A percentile compares a stretch with the other conserved stretches of the same genome.
phyloP scores from a whole-genome alignment of 2,329 filamentous ascomycete genomes.

The Plenodomus biglobosus region DNA sequence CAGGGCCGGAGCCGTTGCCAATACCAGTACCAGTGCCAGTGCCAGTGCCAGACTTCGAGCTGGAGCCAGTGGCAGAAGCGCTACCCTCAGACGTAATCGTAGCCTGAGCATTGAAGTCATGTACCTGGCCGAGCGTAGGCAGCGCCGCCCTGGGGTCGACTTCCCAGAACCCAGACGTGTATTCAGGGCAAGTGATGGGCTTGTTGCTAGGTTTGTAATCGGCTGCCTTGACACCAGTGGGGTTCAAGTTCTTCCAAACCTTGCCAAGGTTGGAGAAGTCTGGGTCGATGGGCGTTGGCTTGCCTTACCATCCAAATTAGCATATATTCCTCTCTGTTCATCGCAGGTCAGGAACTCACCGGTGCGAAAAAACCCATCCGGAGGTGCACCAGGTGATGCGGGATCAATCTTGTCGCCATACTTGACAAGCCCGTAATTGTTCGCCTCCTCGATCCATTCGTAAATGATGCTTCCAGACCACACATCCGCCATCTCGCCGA shows the following conservation, averaged over 20 bases:
- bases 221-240: constrained; percentile 66
- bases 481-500: constrained; percentile 72
- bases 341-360: constrained; percentile 46
- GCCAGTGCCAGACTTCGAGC: constrained; percentile 4
- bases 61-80: constrained; percentile 2
- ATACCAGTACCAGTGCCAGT: constrained; percentile 8
- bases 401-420: constrained; percentile 66
- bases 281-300: constrained; percentile 69
- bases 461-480: constrained; percentile 83
- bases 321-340: neutral
- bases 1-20: constrained; percentile 1
- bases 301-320: constrained; percentile 46
- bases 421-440: constrained; percentile 77
- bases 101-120: constrained; percentile 15
- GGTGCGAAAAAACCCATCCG: constrained; percentile 68
- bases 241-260: constrained; percentile 73
- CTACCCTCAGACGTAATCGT: constrained; percentile 5
- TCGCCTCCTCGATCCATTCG: constrained; percentile 85
- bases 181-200: constrained; percentile 69
- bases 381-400: constrained; percentile 49
- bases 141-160: constrained; percentile 70
- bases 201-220: constrained; percentile 65
- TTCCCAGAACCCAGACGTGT: constrained; percentile 69
- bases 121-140: constrained; percentile 63
- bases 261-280: constrained; percentile 77